Evolutionary conservation across 148 eudicot species (phyloP), one percentile per base, ranked within the genome.

Genomic region (Nyssa sinensis): DNA sequence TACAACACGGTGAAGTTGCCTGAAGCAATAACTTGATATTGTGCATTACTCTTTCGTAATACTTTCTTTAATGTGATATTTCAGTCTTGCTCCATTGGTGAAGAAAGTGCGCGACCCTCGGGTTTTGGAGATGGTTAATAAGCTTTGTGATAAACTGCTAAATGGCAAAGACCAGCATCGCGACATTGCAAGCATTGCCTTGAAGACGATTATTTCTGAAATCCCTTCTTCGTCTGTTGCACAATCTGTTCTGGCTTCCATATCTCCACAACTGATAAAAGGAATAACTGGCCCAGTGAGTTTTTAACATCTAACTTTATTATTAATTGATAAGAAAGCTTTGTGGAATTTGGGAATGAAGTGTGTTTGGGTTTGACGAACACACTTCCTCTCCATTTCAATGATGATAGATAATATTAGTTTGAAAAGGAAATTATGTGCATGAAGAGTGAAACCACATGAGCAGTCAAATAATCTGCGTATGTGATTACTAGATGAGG

Each of bases 201-300:
- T 96, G 85, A 96, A 91, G 91, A 93, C 99, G 25, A 87, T 96
- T 84, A 85, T 96, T 80, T 78, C 98, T 70, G 99, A 96, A 91
- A 87, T 96, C 72, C 90, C 90, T 63, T 84, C 83, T 70, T 75
- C 90, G 31, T 67, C 84, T 71, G 87, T 86, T 49, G 88, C 90
- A 69, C 89, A 91, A 82, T 70, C 88, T 70, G 79, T 93, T 71
- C 91, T 96, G 67, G 87, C 83, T 71, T 86, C 95, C 67, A 88
- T 88, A 62, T 79, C 90, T 47, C 99, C 99, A 66, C 86, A 89
- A 79, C 80, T 96, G 81, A 87, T 82, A 69, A 84, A 69, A 74
- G 99, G 99, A 84, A 86, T 93, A 57, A 91, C 90, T 49, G 82
- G 61, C 75, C 80, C 61, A 74, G 99, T 93, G 74, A 91, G 99